Base-by-base conservation (phyloP, 495 filamentous ascomycete species). In the Pseudotulostoma volvatum region DNA sequence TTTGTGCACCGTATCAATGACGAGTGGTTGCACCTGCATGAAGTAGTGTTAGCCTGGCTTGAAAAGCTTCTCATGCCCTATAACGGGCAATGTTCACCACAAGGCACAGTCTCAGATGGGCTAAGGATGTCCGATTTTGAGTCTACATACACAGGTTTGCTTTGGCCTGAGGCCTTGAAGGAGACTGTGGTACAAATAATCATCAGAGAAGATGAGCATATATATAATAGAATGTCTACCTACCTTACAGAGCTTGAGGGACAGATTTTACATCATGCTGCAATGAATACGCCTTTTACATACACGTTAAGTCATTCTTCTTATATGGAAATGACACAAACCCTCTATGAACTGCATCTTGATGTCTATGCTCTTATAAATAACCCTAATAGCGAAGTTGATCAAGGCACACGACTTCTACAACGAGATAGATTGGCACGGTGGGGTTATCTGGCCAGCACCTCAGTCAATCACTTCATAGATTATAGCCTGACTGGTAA, bases 331-430 rank as follows among this genome's bases (percentile, higher is more conserved):
- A 72, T 88, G 52, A 65, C 77, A 1, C 73, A 95, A 47, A 76
- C 77, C 38, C 61, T 92, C 1, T 87, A 85, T 43, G 90, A 99
- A 54, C 63, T 99, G 7, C 84, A 95, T 48, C 64, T 97, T 1
- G 88, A 95, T 40, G 65, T 86, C 5, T 93, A 81, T 47, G 75
- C 79, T 25, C 64, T 74, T 11, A 78, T 84, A 40, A 88, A 79
- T 13, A 77, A 78, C 42, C 76, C 82, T 0, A 77, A 68, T 51
- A 85, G 74, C 41, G 73, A 76, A 9, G 73, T 81, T 15, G 74
- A 79, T 34, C 52, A 61, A 31, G 60, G 47, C 11, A 77, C 71
- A 23, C 63, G 74, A 36, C 41, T 68, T 30, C 50, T 71, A 23
- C 81, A 84, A 42, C 71, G 72, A 41, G 77, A 81, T 40, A 70